Evolutionary conservation across 257 asterid genomes (phyloP).

Genomic region (Solanum neorickii): DNA sequence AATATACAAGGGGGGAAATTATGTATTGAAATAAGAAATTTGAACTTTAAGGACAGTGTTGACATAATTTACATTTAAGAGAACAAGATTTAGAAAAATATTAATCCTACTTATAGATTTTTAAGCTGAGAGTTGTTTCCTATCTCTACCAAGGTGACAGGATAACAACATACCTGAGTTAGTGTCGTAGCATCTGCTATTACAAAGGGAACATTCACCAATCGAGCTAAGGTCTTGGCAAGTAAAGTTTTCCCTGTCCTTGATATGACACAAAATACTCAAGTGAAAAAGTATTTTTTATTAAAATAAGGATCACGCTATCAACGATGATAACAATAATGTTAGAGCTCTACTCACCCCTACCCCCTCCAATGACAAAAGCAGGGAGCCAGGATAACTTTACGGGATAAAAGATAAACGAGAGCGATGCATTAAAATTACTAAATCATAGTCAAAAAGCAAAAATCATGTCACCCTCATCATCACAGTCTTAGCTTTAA

Average conservation of each 20-base stretch:
- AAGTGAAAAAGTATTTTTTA: constrained; percentile 45
- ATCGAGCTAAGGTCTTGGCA: constrained; percentile 93
- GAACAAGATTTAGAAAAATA: neutral
- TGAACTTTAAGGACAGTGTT: neutral
- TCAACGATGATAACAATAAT: neutral
- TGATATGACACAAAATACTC: constrained; percentile 39
- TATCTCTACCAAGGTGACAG: neutral
- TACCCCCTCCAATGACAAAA: neutral
- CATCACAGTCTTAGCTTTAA: neutral
- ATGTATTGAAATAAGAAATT: neutral
- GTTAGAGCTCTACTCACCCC: neutral
- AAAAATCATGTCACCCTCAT: neutral
- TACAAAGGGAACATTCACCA: constrained; percentile 95
- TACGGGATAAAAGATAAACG: neutral
- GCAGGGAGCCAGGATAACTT: neutral
- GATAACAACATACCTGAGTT: constrained; percentile 67
- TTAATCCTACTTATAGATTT: neutral
- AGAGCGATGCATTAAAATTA: neutral
- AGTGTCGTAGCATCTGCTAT: constrained; percentile 99
- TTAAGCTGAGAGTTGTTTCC: neutral
- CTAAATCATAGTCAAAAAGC: neutral
- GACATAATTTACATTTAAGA: neutral
- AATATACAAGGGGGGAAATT: neutral
- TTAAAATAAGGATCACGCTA: neutral
- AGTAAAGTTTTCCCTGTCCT: constrained; percentile 99